These are phyloP conservation scores for Chloris gayana DNA, from an alignment of 176 grass and related monocot genomes.

Conservation along the genomic window DNA sequence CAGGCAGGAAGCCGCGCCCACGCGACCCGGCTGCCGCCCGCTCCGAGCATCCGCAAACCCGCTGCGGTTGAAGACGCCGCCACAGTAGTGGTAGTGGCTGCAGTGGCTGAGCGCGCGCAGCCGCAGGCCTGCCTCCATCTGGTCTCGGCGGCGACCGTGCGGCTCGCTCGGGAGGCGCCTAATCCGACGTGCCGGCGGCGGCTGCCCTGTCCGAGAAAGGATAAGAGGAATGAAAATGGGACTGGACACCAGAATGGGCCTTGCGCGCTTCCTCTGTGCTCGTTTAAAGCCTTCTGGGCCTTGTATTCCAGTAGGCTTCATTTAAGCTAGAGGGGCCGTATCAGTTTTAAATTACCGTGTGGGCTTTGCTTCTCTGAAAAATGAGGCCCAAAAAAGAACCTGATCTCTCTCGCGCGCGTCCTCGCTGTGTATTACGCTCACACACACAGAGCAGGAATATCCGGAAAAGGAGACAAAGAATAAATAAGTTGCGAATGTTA, in stretches of 20 bases:
- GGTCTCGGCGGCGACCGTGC: background rate
- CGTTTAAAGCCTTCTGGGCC: background rate
- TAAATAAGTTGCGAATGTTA: background rate
- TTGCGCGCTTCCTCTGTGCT: background rate
- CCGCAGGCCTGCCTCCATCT: constrained; percentile 47
- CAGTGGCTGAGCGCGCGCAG: constrained; percentile 24
- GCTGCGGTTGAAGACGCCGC: background rate
- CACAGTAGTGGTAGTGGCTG: background rate
- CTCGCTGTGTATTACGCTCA: too few species aligned
- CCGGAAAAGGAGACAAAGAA: background rate
- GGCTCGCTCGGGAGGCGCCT: background rate
- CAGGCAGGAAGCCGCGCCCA: background rate
- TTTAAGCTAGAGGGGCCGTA: background rate
- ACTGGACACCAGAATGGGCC: background rate
- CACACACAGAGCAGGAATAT: background rate
- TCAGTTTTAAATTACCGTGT: background rate
- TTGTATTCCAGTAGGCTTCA: background rate
- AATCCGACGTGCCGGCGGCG: constrained; percentile 15
- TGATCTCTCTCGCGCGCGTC: background rate
- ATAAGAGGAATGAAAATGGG: constrained; percentile 22
- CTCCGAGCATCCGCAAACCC: background rate
- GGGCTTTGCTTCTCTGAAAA: background rate
- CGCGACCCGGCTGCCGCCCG: background rate
- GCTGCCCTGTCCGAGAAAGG: background rate
- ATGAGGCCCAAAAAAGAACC: background rate